Conservation (phyloP, 306 rosid genomes). For the Casuarina equisetifolia region DNA sequence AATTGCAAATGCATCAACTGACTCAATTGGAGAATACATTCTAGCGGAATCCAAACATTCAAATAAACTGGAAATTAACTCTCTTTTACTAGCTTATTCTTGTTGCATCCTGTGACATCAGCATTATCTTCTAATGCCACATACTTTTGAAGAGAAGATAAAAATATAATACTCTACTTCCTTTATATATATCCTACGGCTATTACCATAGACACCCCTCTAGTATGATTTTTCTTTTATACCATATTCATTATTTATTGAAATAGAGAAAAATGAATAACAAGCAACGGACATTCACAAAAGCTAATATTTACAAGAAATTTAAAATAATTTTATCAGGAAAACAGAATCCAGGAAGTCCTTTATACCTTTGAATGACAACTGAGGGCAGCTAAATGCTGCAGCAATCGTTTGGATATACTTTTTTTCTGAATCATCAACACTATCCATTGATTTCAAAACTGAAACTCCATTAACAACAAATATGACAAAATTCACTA, state of each 20-base stretch:
- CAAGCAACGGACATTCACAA: background rate
- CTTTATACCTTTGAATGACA: conserved; percentile 72
- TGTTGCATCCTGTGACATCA: background rate
- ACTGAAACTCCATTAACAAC: conserved; percentile 66
- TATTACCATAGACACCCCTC: background rate
- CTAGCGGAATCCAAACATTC: background rate
- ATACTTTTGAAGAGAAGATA: background rate
- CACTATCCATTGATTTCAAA: conserved; percentile 52
- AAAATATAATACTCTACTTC: background rate
- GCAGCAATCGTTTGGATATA: conserved; percentile 46
- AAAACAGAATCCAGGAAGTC: conserved; percentile 9
- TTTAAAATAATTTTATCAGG: background rate
- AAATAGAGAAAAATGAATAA: background rate
- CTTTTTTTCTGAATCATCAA: conserved; percentile 32
- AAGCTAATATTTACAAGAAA: background rate
- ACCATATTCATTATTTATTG: background rate
- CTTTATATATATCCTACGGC: background rate
- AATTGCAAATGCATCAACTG: background rate
- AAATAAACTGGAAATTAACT: background rate
- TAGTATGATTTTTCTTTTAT: background rate
- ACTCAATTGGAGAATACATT: background rate
- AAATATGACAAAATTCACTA: conserved; percentile 71
- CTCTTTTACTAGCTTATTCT: background rate
- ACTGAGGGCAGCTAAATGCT: conserved; percentile 59
- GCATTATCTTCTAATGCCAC: background rate